Evolutionary conservation across 2,329 filamentous ascomycete genomes (phyloP).

Genomic region (Periconia macrospinosa): DNA sequence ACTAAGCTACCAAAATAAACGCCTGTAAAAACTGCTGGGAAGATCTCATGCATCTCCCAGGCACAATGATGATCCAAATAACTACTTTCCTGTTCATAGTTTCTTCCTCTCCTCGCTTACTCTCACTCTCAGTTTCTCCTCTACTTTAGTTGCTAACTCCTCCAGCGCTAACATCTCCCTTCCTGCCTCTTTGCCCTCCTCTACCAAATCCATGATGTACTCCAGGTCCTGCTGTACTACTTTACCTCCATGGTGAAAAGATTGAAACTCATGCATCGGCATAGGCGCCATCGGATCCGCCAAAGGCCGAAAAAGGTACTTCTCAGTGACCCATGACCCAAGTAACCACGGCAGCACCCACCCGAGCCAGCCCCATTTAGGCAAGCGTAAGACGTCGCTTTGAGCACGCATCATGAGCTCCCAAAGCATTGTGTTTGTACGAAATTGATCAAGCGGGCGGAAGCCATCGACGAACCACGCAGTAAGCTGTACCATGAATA

Average conservation of each 20-base stretch:
- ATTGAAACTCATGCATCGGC: too few relatives aligned
- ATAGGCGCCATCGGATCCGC: constrained; percentile 27
- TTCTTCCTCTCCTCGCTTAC: too few relatives aligned
- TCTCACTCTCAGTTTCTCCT: too few relatives aligned
- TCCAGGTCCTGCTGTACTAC: constrained; percentile 21
- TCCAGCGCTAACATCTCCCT: too few relatives aligned
- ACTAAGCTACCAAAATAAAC: too few relatives aligned
- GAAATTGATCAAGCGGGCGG: constrained; percentile 8
- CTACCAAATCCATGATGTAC: constrained; percentile 14
- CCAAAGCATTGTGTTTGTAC: constrained; percentile 15
- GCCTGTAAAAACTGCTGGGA: too few relatives aligned
- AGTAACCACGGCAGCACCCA: constrained; percentile 19
- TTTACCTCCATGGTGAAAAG: constrained; percentile 25
- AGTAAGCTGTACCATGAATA: constrained; percentile 11
- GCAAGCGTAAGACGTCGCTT: constrained; percentile 16
- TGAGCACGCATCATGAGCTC: constrained; percentile 16
- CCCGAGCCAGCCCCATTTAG: constrained; percentile 20
- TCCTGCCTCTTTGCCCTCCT: constrained; percentile 20
- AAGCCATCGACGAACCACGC: constrained; percentile 18
- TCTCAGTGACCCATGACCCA: constrained; percentile 15
- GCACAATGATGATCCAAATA: too few relatives aligned
- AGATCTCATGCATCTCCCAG: too few relatives aligned
- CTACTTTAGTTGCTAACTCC: too few relatives aligned
- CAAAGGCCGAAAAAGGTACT: constrained; percentile 11
- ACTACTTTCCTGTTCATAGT: too few relatives aligned